phyloP scores from a whole-genome alignment of 495 filamentous ascomycete species.

The Articulospora tetracladia region DNA sequence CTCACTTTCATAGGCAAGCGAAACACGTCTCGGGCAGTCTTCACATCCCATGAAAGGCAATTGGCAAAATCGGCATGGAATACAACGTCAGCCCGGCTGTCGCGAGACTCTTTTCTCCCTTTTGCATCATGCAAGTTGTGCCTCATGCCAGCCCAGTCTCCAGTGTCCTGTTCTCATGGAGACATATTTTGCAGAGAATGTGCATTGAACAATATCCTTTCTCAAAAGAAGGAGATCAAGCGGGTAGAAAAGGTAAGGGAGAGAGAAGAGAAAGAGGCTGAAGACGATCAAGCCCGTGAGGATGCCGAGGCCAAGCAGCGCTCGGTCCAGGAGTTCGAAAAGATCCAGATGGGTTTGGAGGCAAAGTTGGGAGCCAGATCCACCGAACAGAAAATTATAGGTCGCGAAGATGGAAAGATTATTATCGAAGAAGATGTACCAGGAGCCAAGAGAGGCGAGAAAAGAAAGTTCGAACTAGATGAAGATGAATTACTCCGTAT shows the following conservation, averaged over 20 bases:
- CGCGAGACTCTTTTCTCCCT: slow-evolving; percentile 87
- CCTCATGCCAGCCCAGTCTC: slow-evolving; percentile 75
- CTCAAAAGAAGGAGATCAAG: slow-evolving; percentile 92
- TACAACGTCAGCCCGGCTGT: slow-evolving; percentile 77
- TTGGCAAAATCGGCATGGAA: slow-evolving; percentile 79
- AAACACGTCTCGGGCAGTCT: slow-evolving; percentile 94
- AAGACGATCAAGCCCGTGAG: slow-evolving; percentile 46
- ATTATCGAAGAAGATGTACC: slow-evolving; percentile 43
- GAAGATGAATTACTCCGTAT: slow-evolving; percentile 74
- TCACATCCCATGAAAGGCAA: slow-evolving; percentile 87
- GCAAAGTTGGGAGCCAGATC: slow-evolving; percentile 37
- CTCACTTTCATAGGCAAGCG: slow-evolving; percentile 64
- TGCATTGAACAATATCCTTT: slow-evolving; percentile 82
- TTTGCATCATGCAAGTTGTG: slow-evolving; percentile 91
- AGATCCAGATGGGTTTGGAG: slow-evolving; percentile 66
- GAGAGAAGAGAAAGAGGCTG: slow-evolving; percentile 46
- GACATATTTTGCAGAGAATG: slow-evolving; percentile 98
- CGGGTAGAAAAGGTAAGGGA: slow-evolving; percentile 67
- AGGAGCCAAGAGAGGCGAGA: slow-evolving; percentile 46
- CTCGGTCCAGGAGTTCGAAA: slow-evolving; percentile 59
- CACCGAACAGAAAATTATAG: slow-evolving; percentile 31
- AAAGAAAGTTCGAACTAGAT: slow-evolving; percentile 81
- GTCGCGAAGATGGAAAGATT: slow-evolving; percentile 37
- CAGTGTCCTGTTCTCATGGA: slow-evolving; percentile 70
- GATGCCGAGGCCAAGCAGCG: slow-evolving; percentile 58